These are phyloP conservation scores for Silene uniflora DNA, from an alignment of 148 eudicot species.

Conservation along the genomic window DNA sequence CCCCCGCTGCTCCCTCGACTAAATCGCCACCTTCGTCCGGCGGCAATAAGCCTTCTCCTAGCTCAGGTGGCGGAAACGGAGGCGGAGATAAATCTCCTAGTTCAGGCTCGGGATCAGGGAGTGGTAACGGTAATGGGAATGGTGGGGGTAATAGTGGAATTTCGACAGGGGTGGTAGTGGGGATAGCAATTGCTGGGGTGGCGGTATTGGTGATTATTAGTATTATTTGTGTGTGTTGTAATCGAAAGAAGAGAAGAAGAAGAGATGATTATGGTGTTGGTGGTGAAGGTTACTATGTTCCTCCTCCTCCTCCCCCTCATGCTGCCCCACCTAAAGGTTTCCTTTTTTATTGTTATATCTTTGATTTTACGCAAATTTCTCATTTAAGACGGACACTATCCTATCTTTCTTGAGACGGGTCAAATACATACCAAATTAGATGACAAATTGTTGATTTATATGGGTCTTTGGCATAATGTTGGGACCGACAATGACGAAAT, in stretches of 20 bases:
- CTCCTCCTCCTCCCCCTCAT: constrained; percentile 42
- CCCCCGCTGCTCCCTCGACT: constrained; percentile 24
- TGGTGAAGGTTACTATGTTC: constrained; percentile 39
- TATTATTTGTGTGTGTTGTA: constrained; percentile 51
- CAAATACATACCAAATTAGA: too few relatives aligned
- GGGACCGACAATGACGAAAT: background rate
- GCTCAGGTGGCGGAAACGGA: background rate
- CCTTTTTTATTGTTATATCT: background rate
- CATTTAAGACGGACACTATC: too few relatives aligned
- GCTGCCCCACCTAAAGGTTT: constrained; percentile 47
- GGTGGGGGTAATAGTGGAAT: constrained; percentile 27
- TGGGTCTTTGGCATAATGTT: too few relatives aligned
- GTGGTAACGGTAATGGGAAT: background rate
- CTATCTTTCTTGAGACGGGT: too few relatives aligned
- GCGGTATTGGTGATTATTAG: constrained; percentile 39
- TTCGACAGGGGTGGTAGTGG: constrained; percentile 63
- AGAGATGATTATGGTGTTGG: constrained; percentile 33
- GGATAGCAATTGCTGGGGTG: constrained; percentile 70
- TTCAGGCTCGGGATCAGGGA: background rate
- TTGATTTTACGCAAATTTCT: too few relatives aligned
- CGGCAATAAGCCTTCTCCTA: background rate
- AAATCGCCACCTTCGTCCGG: constrained; percentile 26
- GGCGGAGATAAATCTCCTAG: background rate
- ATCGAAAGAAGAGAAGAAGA: constrained; percentile 53
- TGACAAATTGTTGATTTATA: too few relatives aligned